Base-by-base conservation (phyloP, 768 basidiomycete genomes). In the Lyophyllum shimeji region DNA sequence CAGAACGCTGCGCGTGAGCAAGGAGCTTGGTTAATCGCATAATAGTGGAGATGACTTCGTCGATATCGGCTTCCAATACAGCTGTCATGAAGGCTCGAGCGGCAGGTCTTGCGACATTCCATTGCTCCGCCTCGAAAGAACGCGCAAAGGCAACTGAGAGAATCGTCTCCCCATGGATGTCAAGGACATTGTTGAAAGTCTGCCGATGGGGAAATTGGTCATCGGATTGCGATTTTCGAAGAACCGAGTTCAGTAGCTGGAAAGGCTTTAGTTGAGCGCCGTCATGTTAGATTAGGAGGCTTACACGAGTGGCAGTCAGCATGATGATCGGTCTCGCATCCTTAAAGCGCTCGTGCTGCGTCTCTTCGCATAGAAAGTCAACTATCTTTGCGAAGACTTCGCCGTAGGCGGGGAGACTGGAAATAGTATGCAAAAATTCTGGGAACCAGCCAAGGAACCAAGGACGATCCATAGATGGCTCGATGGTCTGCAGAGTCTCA, bases 331-430 rank as follows among this genome's bases (percentile, higher is more conserved):
- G 84, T 15, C 87, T 80, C 20, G 82, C 71, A 23, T 76, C 73
- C 47, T 75, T 69, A 65, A 90, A 89, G 3, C 89, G 80, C 54
- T 86, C 82, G 60, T 93, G 90, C 65, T 95, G 93, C 18, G 90
- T 70, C 60, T 91, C 86, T 65, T 90, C 90, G 67, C 87, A 89
- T 50, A 94, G 77, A 57, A 91, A 87, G 58, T 85, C 83, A 13
- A 84, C 73, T 34, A 89, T 77, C 66, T 84, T 87, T 7, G 87
- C 87, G 29, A 95, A 73, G n/a, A 89, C 76, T 50, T 87, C 85
- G n/a, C 74, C 75, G 67, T 81, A 88, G 25, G 74, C 70, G 24
- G 72, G 63, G 39, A 74, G 71, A 17, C 78, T 69, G 61, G 76
- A 75, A 46, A 88, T 65, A n/a, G 85, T 83, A 49, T 74, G 69